These are phyloP conservation scores for Cadophora sp. DNA, from an alignment of 2,329 filamentous ascomycete genomes.

Conservation along the genomic window DNA sequence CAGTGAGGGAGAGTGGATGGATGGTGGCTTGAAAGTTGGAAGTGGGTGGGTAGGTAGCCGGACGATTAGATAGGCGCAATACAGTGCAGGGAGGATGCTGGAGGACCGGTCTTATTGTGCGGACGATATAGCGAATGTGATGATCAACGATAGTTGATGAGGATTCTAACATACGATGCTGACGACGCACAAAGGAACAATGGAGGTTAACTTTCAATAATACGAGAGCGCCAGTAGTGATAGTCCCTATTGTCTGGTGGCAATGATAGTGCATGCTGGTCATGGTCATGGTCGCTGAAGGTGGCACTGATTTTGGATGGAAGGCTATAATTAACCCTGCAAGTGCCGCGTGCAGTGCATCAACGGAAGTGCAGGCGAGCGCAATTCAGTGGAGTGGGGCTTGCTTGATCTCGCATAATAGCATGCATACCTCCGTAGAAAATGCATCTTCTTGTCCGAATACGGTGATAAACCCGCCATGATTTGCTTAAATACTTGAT, in stretches of 20 bases:
- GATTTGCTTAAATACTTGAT: background rate
- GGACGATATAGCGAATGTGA: background rate
- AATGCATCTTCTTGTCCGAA: background rate
- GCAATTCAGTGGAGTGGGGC: background rate
- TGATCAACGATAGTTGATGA: background rate
- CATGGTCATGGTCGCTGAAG: background rate
- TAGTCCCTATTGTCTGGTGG: background rate
- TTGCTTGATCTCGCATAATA: background rate
- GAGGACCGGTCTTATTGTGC: background rate
- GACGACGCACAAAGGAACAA: conserved; percentile 8
- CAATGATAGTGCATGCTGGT: background rate
- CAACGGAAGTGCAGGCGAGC: background rate
- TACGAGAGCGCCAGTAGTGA: background rate
- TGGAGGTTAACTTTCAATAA: background rate
- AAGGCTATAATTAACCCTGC: background rate
- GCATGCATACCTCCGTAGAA: no score
- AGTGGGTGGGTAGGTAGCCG: background rate
- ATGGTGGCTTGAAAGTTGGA: conserved; percentile 16
- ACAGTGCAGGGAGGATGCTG: background rate
- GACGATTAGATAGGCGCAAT: conserved; percentile 14
- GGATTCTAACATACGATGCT: conserved; percentile 11
- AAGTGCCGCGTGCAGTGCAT: conserved; percentile 2
- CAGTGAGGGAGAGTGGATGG: conserved; percentile 8
- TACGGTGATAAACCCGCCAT: background rate
- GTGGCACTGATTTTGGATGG: no score